Evolutionary conservation across 306 rosid species (phyloP), one percentile per base, ranked within the genome.

Genomic region (Cucumis hystrix): DNA sequence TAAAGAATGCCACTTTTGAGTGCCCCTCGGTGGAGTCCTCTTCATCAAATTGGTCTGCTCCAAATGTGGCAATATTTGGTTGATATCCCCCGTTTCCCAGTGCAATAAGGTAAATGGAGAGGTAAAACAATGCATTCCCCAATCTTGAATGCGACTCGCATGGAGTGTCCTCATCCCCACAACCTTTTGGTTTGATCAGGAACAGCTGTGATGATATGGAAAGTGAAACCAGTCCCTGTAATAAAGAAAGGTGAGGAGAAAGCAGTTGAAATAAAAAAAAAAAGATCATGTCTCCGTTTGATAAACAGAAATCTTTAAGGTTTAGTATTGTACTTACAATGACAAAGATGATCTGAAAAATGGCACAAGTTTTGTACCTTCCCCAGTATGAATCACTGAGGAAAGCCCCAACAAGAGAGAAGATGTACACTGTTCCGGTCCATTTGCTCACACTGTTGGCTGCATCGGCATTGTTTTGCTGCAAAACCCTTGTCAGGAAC

Each of bases 381-480:
- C 98, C 98, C 98, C 98, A 93, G 11, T 93, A 93, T 9, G 98
- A 93, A 78, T 93, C 98, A 80, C 97, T 91, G 33, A 93, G 97
- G 81, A 93, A 93, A 65, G 98, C 98, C 43, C 98, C 98, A n/a
- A 93, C 95, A n/a, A 93, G 93, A 49, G 98, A 93, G 89, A 89
- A 93, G 70, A 93, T 91, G 73, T 93, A 93, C 20, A 93, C 98
- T 1, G 98, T 93, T 21, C 98, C 98, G 4, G 97, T 93, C 98
- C 98, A 93, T 80, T 93, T 93, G 96, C 97, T 93, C 49, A 93
- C 98, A 35, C 81, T 91, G 85, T 93, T 93, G 15, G 98, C 98
- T 1, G 98, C 97, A 0, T 87, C 90, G 3, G 98, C 98, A 71
- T 93, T 93, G 76, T 91, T 82, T 75, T 93, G 96, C 18, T 90